Base-by-base conservation (phyloP, 164 flowering plant genomes). In the Tinospora cordifolia region DNA sequence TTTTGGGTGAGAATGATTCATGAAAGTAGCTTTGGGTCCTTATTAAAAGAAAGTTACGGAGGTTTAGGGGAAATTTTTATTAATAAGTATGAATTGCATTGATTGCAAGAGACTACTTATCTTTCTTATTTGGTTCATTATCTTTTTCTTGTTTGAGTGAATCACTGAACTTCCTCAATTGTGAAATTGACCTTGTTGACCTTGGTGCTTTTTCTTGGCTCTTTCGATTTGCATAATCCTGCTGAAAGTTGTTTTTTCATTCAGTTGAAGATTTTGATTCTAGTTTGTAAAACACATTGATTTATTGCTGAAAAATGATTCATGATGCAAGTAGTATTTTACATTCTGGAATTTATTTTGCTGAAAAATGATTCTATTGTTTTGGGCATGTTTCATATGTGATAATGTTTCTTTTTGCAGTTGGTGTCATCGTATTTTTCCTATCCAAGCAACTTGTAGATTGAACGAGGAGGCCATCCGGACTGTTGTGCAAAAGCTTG, bases 361-460 rank as follows among this genome's bases (percentile, higher is more conserved):
- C 12, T 49, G 57, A 19, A n/a, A n/a, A 5, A 19, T 49, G 57
- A n/a, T 14, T 5, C 57, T 49, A 8, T 11, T 2, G 17, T 5
- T 49, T 49, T 49, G 57, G n/a, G n/a, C 3, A 51, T 51, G n/a
- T 14, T 17, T 8, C 0, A 15, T n/a, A 17, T 51, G 24, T 54
- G 60, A 69, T 46, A 5, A 36, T 38, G 22, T 3, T 10, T 70
- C 40, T 68, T 26, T 58, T 76, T 68, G 84, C 86, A 91, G 97
- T 30, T 91, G 97, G 97, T 90, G 93, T 69, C 89, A 90, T 79
- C 87, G 93, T n/a, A 87, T 91, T 64, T 83, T 88, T 67, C 97
- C 95, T 63, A 78, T 91, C 67, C 92, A 90, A 78, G 90, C 88
- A 25, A 90, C 98, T 38, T 88, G 94, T 75, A 63, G 41, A 62